These are phyloP conservation scores for Lasiodiplodia hormozganensis DNA, from an alignment of 2,329 filamentous ascomycete species.

Conservation along the genomic window DNA sequence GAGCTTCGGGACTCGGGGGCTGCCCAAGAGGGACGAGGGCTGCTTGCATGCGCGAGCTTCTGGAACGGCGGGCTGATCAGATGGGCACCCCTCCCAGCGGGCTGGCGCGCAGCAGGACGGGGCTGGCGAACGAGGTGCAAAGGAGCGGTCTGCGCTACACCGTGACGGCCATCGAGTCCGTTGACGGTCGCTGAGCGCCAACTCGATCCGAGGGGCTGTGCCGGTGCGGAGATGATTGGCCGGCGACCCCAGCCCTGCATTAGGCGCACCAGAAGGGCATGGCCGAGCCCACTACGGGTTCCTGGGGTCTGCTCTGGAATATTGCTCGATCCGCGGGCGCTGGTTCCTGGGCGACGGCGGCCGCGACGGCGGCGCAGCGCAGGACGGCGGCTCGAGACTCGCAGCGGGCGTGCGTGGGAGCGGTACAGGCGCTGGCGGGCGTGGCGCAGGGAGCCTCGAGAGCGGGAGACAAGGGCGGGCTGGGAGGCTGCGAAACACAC, in stretches of 20 bases:
- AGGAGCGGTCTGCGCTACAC: slow-evolving; percentile 22
- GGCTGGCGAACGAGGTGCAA: background rate
- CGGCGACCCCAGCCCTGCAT: slow-evolving; percentile 16
- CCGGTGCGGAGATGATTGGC: slow-evolving; percentile 6
- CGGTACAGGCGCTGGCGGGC: background rate
- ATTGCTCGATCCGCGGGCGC: slow-evolving; percentile 16
- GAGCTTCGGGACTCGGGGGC: background rate
- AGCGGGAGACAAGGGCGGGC: slow-evolving; percentile 6
- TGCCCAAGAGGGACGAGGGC: slow-evolving; percentile 5
- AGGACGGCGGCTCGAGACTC: background rate
- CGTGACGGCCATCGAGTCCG: slow-evolving; percentile 9
- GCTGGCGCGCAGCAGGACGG: background rate
- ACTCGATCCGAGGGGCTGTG: slow-evolving; percentile 23
- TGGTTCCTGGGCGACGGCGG: background rate
- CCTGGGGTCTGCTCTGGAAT: slow-evolving; percentile 19
- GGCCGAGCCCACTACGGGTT: slow-evolving; percentile 12
- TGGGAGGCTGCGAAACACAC: slow-evolving; percentile 2
- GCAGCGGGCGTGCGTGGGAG: slow-evolving; percentile 4
- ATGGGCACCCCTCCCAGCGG: background rate
- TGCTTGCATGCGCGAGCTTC: slow-evolving; percentile 16
- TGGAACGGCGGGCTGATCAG: slow-evolving; percentile 19
- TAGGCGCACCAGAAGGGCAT: slow-evolving; percentile 11
- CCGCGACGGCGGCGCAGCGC: slow-evolving; percentile 3
- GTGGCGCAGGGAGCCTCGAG: slow-evolving; percentile 24
- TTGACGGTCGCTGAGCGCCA: slow-evolving; percentile 2